Percentiles rank a stretch among this genome's conserved stretches.
Evolutionary conservation across 2,329 filamentous ascomycete genomes (phyloP).

Genomic region (Epichloe aotearoae): DNA sequence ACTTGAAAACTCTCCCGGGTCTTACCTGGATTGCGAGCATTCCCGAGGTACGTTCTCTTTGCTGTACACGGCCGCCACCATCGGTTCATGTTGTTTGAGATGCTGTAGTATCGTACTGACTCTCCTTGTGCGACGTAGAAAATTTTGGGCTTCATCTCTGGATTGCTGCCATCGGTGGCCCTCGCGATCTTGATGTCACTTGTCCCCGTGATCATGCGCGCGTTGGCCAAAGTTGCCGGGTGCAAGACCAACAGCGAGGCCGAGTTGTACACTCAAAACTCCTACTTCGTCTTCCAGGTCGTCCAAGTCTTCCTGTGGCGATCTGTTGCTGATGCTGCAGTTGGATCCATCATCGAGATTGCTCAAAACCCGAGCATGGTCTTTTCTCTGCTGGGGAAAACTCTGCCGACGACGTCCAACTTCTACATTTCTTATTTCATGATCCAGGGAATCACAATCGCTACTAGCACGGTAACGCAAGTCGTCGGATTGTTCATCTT

Average conservation of each 20-base stretch:
- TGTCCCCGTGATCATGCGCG: constrained; percentile 53
- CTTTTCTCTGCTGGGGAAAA: constrained; percentile 52
- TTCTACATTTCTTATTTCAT: constrained; percentile 90
- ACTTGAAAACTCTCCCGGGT: constrained; percentile 52
- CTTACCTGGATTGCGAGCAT: constrained; percentile 61
- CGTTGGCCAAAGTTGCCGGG: constrained; percentile 64
- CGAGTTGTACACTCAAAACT: constrained; percentile 82
- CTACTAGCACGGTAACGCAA: constrained; percentile 60
- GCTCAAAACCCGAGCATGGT: constrained; percentile 46
- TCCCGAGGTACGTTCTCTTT: constrained; percentile 29
- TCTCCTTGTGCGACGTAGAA: constrained; percentile 9
- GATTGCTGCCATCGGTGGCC: constrained; percentile 66
- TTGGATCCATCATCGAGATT: constrained; percentile 52
- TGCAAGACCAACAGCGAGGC: constrained; percentile 66
- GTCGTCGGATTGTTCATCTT: constrained; percentile 53
- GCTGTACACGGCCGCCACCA: neutral
- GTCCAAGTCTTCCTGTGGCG: constrained; percentile 88
- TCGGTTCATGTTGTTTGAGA: neutral
- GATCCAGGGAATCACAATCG: constrained; percentile 67
- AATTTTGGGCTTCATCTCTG: constrained; percentile 69
- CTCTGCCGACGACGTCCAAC: constrained; percentile 74
- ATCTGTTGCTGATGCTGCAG: constrained; percentile 67
- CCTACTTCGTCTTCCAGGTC: constrained; percentile 83
- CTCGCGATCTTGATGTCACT: constrained; percentile 73
- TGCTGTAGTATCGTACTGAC: neutral